Percentiles rank a stretch among this genome's conserved stretches.
These are phyloP conservation scores for Xylaria venustula DNA, from an alignment of 495 filamentous ascomycete species.

Conservation along the genomic window DNA sequence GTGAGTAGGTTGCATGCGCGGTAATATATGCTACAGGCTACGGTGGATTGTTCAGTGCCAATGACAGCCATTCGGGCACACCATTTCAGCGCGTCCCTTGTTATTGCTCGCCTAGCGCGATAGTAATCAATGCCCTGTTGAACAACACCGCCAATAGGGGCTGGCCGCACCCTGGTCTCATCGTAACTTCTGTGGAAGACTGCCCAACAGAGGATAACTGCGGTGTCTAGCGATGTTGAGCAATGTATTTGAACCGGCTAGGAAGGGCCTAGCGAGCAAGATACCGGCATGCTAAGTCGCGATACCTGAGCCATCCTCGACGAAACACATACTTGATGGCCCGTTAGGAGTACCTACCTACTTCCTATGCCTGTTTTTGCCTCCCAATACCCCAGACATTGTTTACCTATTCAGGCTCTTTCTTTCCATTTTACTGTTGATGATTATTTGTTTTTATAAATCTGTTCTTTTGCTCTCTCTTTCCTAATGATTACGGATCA, in stretches of 20 bases:
- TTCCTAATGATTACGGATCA: too few species aligned
- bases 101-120: slow-evolving; percentile 40
- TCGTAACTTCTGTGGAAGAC: too few species aligned
- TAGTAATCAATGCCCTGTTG: slow-evolving; percentile 32
- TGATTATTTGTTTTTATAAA: too few species aligned
- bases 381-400: not conserved
- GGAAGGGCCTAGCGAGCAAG: too few species aligned
- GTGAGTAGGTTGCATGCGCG: too few species aligned
- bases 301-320: not conserved
- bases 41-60: not conserved
- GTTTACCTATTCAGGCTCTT: not conserved
- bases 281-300: slow-evolving; percentile 2
- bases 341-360: too few species aligned
- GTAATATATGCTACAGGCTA: not conserved
- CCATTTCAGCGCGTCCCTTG: slow-evolving; percentile 13
- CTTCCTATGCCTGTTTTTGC: not conserved
- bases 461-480: too few species aligned
- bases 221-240: too few species aligned
- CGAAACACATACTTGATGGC: not conserved
- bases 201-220: too few species aligned
- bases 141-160: slow-evolving; percentile 24
- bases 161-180: slow-evolving; percentile 21
- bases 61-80: not conserved
- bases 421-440: too few species aligned
- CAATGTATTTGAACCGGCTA: not conserved